phyloP scores from a whole-genome alignment of 176 grass and related monocot species.

The Triticum urartu region DNA sequence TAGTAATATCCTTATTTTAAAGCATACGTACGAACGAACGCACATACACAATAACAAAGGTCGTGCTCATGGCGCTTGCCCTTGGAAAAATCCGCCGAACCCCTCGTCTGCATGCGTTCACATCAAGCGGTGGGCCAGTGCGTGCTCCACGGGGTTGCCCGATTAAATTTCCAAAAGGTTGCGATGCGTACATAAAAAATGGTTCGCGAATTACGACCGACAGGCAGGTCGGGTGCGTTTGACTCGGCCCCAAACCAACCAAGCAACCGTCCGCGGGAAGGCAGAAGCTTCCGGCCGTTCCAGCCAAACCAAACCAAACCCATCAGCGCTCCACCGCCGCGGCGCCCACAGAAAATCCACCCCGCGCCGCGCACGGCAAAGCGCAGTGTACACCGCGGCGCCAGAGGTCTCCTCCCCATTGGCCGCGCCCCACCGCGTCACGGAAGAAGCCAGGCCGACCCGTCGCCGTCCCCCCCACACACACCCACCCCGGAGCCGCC shows the following conservation, averaged over 20 bases:
- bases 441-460: constrained; percentile 7
- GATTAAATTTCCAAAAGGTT: not conserved
- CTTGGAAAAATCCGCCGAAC: not conserved
- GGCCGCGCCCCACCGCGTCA: constrained; percentile 11
- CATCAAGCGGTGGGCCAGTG: not conserved
- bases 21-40: too few relatives aligned
- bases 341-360: constrained; percentile 30
- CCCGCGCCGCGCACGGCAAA: not conserved
- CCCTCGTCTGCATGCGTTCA: not conserved
- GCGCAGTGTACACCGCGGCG: not conserved
- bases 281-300: not conserved
- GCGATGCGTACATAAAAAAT: not conserved
- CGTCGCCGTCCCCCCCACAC: constrained; percentile 14
- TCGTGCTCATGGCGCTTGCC: not conserved
- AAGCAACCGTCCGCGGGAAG: not conserved
- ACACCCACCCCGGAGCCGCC: not conserved
- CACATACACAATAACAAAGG: too few relatives aligned
- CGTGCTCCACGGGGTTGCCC: not conserved
- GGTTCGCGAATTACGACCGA: not conserved
- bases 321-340: not conserved
- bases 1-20: too few relatives aligned
- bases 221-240: not conserved
- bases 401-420: not conserved
- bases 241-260: not conserved
- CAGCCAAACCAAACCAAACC: not conserved